Base-by-base conservation (phyloP, 257 asterid genomes). In the Orobanche coerulescens region DNA sequence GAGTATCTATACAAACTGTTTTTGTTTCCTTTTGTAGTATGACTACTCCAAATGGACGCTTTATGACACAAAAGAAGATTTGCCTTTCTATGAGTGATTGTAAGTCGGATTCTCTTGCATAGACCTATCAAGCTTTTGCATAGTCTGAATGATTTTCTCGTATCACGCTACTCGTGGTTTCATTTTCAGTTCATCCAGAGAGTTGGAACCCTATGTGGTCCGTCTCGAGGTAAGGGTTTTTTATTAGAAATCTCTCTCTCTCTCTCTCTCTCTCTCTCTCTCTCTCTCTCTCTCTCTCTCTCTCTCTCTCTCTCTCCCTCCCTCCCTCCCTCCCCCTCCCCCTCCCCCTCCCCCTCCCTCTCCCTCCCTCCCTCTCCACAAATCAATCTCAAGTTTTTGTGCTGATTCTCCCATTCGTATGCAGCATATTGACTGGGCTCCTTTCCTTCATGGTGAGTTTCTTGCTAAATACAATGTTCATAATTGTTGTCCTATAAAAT, bases 391-490 rank as follows among this genome's bases (percentile, higher is more conserved):
- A 8, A 18, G 52, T 69, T 37, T 49, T 28, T 68, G 30, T 67
- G 53, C 83, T 78, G 52, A 86, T 70, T 58, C 67, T 48, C 63
- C 58, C 63, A 11, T 77, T 58, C 62, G 42, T 57, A 4, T 79
- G 94, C 95, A 90, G 99, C 86, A 93, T 93, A 66, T 83, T 93
- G 61, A 90, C 81, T 5, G 99, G 99, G 71, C 93, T 90, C 34
- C 99, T 93, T 67, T 93, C 99, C 2, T 93, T 93, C 84, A 93
- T 93, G 99, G 99, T 93, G 81, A 80, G 86, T 78, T 73, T 61
- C 28, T 42, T 40, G 54, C 63, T 31, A 44, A n/a, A n/a, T n/a
- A n/a, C n/a, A n/a, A n/a, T n/a, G n/a, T n/a, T n/a, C n/a, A n/a
- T n/a, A n/a, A n/a, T n/a, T n/a, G n/a, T n/a, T n/a, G n/a, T n/a